Evolutionary conservation across 441 rosid species (phyloP).

Genomic region (Pelargonium citronellum): DNA sequence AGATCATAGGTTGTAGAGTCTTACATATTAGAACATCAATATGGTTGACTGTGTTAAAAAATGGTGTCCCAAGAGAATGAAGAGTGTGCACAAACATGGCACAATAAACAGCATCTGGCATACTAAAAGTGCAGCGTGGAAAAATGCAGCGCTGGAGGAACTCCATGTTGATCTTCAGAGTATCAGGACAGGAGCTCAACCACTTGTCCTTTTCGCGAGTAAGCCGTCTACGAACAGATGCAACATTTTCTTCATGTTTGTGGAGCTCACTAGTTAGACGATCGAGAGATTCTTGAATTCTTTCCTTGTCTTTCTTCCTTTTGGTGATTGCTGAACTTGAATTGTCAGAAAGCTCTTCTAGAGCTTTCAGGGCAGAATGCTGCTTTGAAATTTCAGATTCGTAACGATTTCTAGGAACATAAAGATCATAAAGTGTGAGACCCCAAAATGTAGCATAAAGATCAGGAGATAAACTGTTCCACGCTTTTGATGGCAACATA

Average conservation of each 20-base stretch:
- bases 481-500: conserved; percentile 93
- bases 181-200: conserved; percentile 98
- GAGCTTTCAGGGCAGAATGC: conserved; percentile 90
- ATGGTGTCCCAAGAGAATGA: conserved; percentile 98
- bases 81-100: conserved; percentile 98
- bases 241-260: conserved; percentile 89
- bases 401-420: conserved; percentile 89
- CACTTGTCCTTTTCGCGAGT: conserved; percentile 94
- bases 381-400: conserved; percentile 96
- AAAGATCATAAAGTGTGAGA: conserved; percentile 95
- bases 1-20: conserved; percentile 98
- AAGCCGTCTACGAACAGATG: conserved; percentile 88
- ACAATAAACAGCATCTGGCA: conserved; percentile 99
- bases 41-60: conserved; percentile 98
- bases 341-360: conserved; percentile 92
- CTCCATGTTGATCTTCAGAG: conserved; percentile 98
- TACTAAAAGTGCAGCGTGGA: conserved; percentile 99
- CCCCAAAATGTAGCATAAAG: conserved; percentile 99
- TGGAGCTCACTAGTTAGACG: conserved; percentile 76
- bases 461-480: conserved; percentile 99
- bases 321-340: conserved; percentile 94
- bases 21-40: conserved; percentile 96
- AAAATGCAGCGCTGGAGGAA: conserved; percentile 98
- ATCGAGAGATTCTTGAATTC: conserved; percentile 98
- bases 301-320: conserved; percentile 98